A percentile compares a stretch with the other conserved stretches of the same genome.
Evolutionary conservation across 495 filamentous ascomycete species (phyloP).

Genomic region (Platismatia glauca): DNA sequence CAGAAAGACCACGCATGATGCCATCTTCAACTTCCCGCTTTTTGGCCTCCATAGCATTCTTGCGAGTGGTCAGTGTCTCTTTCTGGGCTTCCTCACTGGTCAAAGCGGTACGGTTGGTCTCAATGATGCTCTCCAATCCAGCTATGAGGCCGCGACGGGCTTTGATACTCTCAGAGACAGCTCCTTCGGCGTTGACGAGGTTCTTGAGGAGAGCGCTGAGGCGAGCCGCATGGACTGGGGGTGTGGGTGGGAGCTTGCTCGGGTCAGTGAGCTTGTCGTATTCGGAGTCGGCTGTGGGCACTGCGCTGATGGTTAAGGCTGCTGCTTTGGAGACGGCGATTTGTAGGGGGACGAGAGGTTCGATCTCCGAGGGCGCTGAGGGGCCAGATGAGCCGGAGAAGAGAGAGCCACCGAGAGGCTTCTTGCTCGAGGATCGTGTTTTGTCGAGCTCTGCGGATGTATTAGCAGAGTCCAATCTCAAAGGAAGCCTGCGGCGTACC

Average conservation of each 20-base stretch:
- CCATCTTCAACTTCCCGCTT: conserved; percentile 81
- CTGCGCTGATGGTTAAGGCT: conserved; percentile 48
- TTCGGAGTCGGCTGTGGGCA: conserved; percentile 63
- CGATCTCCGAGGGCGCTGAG: conserved; percentile 65
- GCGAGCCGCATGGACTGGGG: conserved; percentile 85
- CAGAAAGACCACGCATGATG: conserved; percentile 72
- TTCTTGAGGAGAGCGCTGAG: conserved; percentile 78
- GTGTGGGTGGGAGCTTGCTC: conserved; percentile 52
- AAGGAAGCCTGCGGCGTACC: conserved; percentile 40
- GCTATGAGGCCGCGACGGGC: conserved; percentile 67
- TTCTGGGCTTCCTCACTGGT: conserved; percentile 56
- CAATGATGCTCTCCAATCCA: conserved; percentile 73
- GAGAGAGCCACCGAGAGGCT: conserved; percentile 62
- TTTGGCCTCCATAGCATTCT: conserved; percentile 58
- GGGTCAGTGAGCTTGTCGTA: conserved; percentile 74
- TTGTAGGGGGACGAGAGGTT: conserved; percentile 61
- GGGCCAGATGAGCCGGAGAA: conserved; percentile 46
- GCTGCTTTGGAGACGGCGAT: conserved; percentile 62
- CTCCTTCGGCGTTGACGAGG: conserved; percentile 82
- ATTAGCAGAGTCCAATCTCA: conserved; percentile 4
- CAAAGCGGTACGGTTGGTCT: conserved; percentile 61
- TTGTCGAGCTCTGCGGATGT: conserved; percentile 63
- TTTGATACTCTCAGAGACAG: conserved; percentile 83
- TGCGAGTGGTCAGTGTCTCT: conserved; percentile 49
- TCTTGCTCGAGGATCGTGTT: conserved; percentile 55